A percentile compares a stretch with the other conserved stretches of the same genome.
Evolutionary conservation across 345 rosid species (phyloP).

Genomic region (Eutrema yunnanense): DNA sequence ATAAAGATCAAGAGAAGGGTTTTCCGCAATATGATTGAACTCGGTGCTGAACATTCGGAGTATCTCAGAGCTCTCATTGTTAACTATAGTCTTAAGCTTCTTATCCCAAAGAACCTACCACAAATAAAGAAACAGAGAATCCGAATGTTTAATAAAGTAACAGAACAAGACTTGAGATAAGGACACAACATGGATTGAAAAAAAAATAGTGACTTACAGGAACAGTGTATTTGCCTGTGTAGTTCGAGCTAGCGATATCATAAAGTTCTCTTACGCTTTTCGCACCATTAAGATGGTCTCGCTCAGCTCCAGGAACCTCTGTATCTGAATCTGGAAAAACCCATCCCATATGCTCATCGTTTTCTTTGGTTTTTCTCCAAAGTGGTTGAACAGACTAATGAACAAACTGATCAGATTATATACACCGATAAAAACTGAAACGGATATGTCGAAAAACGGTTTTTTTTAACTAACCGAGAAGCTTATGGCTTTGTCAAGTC

Average conservation of each 20-base stretch:
- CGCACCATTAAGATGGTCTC: slow-evolving; percentile 58
- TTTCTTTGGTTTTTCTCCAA: slow-evolving; percentile 72
- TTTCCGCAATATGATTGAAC: slow-evolving; percentile 41
- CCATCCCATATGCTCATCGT: slow-evolving; percentile 87
- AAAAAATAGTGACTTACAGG: slow-evolving; percentile 50
- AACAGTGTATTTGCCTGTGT: slow-evolving; percentile 66
- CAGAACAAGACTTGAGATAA: neutral
- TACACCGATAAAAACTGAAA: neutral
- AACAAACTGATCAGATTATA: neutral
- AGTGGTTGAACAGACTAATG: slow-evolving; percentile 68
- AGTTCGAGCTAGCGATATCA: slow-evolving; percentile 64
- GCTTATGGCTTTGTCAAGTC: slow-evolving; percentile 65
- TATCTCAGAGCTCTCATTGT: slow-evolving; percentile 52
- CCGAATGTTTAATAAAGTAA: neutral
- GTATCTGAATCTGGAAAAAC: slow-evolving; percentile 50
- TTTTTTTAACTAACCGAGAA: slow-evolving; percentile 50
- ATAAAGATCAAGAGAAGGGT: slow-evolving; percentile 39
- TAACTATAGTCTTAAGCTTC: slow-evolving; percentile 50
- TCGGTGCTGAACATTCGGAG: slow-evolving; percentile 40
- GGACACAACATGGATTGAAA: neutral
- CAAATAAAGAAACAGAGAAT: neutral
- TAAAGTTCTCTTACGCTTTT: slow-evolving; percentile 64
- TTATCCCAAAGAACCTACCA: slow-evolving; percentile 50
- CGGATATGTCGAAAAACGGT: neutral
- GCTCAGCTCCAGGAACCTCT: slow-evolving; percentile 74